Base-by-base conservation (phyloP, 192 early-diverging fungal species). In the Linnemannia zychae region DNA sequence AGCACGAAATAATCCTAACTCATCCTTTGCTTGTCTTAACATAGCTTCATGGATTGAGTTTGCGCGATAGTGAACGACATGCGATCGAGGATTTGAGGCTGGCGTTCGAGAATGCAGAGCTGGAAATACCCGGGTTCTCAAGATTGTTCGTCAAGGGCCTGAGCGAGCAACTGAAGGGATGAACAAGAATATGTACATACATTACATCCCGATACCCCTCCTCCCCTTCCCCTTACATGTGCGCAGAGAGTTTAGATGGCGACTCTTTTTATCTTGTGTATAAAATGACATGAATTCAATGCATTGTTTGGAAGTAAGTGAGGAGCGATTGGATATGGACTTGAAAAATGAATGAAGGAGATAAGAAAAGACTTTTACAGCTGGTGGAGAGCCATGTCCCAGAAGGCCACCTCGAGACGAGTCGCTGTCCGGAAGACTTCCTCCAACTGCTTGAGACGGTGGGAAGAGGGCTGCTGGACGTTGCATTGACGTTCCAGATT, bases 371-470 rank as follows among this genome's bases (percentile, higher is more conserved):
- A 28, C 24, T 36, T 65, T 46, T 77, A 85, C 52, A 79, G 49
- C 40, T 60, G 77, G 24, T 76, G 68, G n/a, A 79, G 78, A 36
- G 77, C 88, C 90, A 91, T 91, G 71, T 96, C 91, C 94, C 95
- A 97, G 82, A 97, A 97, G 33, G 90, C 87, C 49, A 91, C 89
- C 77, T 97, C 96, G 63, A 97, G 84, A 31, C 89, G 67, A 22
- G 92, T 93, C 5, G 93, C 95, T 36, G 94, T 92, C 37, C 90
- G 83, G 76, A 96, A 96, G 9, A 88, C 93, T 28, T 92, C 91
- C 70, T 92, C 91, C 47, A 96, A 82, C 31, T 94, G 87, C 24
- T 86, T 74, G 44, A 96, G 87, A 28, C 94, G 90, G 71, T 84
- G 87, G 0, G 77, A 74, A 5, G 90, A 89, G 1, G 93, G 93